Conservation (phyloP, 2,329 filamentous ascomycete genomes). For the Didymella pomorum region DNA sequence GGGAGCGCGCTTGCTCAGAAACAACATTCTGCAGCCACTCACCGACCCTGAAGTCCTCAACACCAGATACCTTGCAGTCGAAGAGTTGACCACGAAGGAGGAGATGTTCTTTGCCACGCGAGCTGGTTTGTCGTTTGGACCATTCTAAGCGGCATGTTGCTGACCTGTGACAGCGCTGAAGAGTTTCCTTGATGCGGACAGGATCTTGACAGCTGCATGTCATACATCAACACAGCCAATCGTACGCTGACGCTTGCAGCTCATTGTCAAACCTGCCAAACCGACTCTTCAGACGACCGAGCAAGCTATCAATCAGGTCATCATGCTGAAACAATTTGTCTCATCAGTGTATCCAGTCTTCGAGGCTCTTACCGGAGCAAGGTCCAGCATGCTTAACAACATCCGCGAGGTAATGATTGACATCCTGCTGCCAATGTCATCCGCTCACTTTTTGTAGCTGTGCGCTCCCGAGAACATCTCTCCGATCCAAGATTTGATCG, state of each 20-base stretch:
- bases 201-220: slow-evolving; percentile 73
- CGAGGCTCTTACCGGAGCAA: slow-evolving; percentile 70
- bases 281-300: slow-evolving; percentile 74
- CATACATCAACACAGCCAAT: neutral
- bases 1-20: slow-evolving; percentile 83
- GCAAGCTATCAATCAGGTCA: slow-evolving; percentile 83
- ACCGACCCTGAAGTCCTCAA: slow-evolving; percentile 73
- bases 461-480: slow-evolving; percentile 71
- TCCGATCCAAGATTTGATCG: slow-evolving; percentile 70
- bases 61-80: slow-evolving; percentile 80
- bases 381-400: slow-evolving; percentile 69
- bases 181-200: slow-evolving; percentile 79
- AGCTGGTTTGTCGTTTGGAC: slow-evolving; percentile 60
- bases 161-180: slow-evolving; percentile 66
- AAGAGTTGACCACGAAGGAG: slow-evolving; percentile 82
- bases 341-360: slow-evolving; percentile 72
- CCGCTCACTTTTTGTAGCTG: slow-evolving; percentile 52
- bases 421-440: slow-evolving; percentile 6
- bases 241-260: slow-evolving; percentile 53
- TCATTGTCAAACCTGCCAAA: slow-evolving; percentile 77
- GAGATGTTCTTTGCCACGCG: slow-evolving; percentile 83
- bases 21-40: slow-evolving; percentile 87
- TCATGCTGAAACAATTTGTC: slow-evolving; percentile 86
- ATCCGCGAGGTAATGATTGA: slow-evolving; percentile 65
- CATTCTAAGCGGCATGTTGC: slow-evolving; percentile 17